These are phyloP conservation scores for Dryas alaskensis DNA, from an alignment of 306 rosid species.

Conservation along the genomic window DNA sequence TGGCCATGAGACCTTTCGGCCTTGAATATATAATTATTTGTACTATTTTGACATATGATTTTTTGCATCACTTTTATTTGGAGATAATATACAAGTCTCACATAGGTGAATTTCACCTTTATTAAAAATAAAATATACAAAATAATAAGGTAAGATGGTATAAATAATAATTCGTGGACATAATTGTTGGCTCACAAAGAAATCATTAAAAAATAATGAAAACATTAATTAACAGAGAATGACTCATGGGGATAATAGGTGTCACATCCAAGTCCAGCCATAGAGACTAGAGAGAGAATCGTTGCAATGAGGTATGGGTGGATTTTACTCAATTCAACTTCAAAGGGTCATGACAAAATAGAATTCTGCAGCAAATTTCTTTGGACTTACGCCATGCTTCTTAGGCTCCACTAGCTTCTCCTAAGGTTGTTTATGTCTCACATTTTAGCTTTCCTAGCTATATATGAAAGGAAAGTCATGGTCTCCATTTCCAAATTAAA, in stretches of 20 bases:
- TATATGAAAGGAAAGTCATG: constrained; percentile 9
- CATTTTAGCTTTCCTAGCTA: neutral
- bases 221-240: neutral
- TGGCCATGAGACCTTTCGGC: no score
- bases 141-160: neutral
- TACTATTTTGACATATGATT: no score
- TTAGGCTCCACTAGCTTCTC: neutral
- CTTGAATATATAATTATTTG: no score
- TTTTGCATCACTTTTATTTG: no score
- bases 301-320: neutral
- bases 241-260: neutral
- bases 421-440: constrained; percentile 4
- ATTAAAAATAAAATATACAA: no score
- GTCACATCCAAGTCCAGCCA: neutral
- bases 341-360: neutral
- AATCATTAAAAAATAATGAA: neutral
- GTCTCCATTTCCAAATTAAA: neutral
- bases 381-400: neutral
- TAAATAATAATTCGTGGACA: no score
- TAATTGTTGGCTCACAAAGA: no score
- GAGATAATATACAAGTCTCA: no score
- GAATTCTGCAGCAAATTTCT: neutral
- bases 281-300: neutral
- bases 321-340: constrained; percentile 5
- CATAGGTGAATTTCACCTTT: no score